Conservation (phyloP, 805 yeast genomes). For the Yarrowia deformans region DNA sequence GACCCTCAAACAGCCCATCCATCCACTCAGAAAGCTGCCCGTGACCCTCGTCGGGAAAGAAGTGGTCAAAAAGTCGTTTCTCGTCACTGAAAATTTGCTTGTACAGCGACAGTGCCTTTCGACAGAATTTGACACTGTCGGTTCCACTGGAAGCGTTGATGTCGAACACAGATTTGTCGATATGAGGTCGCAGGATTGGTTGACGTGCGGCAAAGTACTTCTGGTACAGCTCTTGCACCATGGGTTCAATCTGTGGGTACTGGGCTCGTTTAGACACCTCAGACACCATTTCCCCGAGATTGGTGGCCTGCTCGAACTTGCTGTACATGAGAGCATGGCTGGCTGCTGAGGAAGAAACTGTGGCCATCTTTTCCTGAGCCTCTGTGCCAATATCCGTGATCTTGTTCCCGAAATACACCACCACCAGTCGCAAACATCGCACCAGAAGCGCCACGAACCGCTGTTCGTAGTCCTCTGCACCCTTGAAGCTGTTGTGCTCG, state of each 20-base stretch:
- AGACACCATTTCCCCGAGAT: constrained; percentile 51
- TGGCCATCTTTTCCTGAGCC: constrained; percentile 20
- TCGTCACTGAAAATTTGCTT: constrained; percentile 69
- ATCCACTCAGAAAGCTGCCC: constrained; percentile 63
- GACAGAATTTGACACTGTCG: constrained; percentile 65
- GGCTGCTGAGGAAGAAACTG: constrained; percentile 40
- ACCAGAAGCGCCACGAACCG: constrained; percentile 85
- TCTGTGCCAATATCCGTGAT: constrained; percentile 49
- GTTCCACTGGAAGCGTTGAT: constrained; percentile 47
- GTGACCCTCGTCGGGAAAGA: constrained; percentile 45
- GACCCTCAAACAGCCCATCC: constrained; percentile 71
- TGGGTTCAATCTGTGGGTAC: constrained; percentile 67
- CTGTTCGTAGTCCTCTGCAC: constrained; percentile 69
- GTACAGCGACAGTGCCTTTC: constrained; percentile 66
- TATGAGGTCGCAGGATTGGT: constrained; percentile 56
- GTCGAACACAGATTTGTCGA: constrained; percentile 53
- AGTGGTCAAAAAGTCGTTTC: constrained; percentile 57
- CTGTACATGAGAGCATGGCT: constrained; percentile 64
- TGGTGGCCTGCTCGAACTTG: constrained; percentile 60
- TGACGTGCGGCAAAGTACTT: constrained; percentile 68
- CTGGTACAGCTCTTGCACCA: constrained; percentile 68
- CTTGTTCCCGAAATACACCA: constrained; percentile 62
- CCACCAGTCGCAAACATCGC: constrained; percentile 75
- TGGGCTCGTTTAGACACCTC: constrained; percentile 54
- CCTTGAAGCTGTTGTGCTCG: constrained; percentile 66